phyloP scores from a whole-genome alignment of 805 yeast species.

The Komagataella mondaviorum region DNA sequence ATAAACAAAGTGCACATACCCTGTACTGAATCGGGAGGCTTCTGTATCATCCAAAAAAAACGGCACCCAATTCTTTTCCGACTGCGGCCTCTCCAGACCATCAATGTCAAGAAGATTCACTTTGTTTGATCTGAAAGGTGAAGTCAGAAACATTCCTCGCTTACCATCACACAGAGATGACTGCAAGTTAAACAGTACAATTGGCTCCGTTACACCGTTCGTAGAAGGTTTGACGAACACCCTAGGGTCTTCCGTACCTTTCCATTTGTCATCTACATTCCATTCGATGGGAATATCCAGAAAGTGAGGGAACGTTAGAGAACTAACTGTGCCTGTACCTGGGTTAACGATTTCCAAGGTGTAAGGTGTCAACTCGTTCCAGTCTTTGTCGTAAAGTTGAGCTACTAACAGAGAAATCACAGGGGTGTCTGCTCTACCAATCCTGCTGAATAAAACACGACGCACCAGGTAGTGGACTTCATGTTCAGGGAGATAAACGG shows the following conservation, averaged over 20 bases:
- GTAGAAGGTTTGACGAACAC: slow-evolving; percentile 11
- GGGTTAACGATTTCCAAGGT: background rate
- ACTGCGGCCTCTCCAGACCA: slow-evolving; percentile 2
- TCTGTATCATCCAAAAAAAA: slow-evolving; percentile 7
- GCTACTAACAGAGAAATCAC: slow-evolving; percentile 8
- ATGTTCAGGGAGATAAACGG: slow-evolving; percentile 26
- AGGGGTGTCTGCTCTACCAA: slow-evolving; percentile 2
- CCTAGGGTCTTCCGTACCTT: slow-evolving; percentile 31
- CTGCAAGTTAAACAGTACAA: slow-evolving; percentile 20
- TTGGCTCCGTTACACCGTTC: slow-evolving; percentile 23
- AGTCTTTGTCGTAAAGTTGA: slow-evolving; percentile 22
- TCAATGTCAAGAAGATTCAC: slow-evolving; percentile 1
- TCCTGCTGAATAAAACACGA: slow-evolving; percentile 17
- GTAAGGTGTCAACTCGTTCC: slow-evolving; percentile 19
- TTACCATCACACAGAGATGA: slow-evolving; percentile 1
- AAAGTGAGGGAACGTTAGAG: slow-evolving; percentile 2
- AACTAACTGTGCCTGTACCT: background rate
- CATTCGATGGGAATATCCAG: slow-evolving; percentile 1
- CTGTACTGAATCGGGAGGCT: slow-evolving; percentile 1
- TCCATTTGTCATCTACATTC: background rate
- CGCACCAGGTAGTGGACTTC: slow-evolving; percentile 27
- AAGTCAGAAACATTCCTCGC: slow-evolving; percentile 7
- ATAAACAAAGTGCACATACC: slow-evolving; percentile 6
- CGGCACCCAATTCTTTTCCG: slow-evolving; percentile 15
- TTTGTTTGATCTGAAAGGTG: slow-evolving; percentile 6